Percentiles rank a stretch among this genome's conserved stretches.
Conservation (phyloP, 345 rosid species). For the Sapria himalayana region DNA sequence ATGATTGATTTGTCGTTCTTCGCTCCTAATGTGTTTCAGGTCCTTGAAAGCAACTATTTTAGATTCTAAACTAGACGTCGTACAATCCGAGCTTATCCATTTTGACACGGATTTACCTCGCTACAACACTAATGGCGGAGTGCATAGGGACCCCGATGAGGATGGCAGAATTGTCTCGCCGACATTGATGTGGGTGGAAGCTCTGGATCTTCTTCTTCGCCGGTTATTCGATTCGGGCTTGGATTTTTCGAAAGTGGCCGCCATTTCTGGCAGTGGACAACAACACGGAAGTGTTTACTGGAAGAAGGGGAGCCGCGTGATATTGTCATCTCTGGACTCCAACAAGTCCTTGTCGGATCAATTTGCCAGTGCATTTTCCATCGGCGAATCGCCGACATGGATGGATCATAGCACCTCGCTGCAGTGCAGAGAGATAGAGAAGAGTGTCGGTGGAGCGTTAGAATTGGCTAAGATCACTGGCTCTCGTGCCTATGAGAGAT, state of each 20-base stretch:
- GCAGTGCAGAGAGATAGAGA: conserved; percentile 77
- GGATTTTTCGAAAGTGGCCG: conserved; percentile 45
- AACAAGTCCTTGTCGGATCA: conserved; percentile 36
- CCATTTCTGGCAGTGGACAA: conserved; percentile 93
- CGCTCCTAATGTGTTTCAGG: conserved; percentile 17
- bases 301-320: conserved; percentile 37
- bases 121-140: conserved; percentile 72
- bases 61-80: conserved; percentile 45
- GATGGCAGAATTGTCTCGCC: conserved; percentile 79
- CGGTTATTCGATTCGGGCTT: conserved; percentile 29
- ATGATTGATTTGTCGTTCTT: not conserved
- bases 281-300: conserved; percentile 98
- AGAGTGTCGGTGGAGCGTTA: conserved; percentile 73
- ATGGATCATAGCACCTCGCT: conserved; percentile 79
- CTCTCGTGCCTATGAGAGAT: conserved; percentile 66
- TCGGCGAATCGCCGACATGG: conserved; percentile 73
- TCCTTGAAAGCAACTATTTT: conserved; percentile 88
- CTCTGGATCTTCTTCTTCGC: conserved; percentile 60
- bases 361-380: conserved; percentile 38
- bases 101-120: conserved; percentile 69
- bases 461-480: conserved; percentile 57
- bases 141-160: conserved; percentile 40
- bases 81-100: conserved; percentile 40
- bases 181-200: conserved; percentile 95
- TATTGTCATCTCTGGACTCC: conserved; percentile 36